Percentiles rank a stretch among this genome's conserved stretches.
These are phyloP conservation scores for Verticillium nonalfalfae DNA, from an alignment of 2,329 filamentous ascomycete genomes.

Conservation along the genomic window DNA sequence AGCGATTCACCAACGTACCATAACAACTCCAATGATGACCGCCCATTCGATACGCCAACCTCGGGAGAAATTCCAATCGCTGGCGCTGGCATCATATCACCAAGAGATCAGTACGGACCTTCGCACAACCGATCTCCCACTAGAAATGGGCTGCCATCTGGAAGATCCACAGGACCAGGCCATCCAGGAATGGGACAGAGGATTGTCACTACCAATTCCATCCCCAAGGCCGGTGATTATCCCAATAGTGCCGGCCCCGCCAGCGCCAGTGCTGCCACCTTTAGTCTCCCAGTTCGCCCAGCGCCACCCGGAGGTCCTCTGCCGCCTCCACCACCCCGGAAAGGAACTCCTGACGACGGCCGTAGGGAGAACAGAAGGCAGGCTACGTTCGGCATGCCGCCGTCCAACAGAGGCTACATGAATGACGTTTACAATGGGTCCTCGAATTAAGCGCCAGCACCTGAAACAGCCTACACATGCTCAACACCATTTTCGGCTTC, in stretches of 20 bases:
- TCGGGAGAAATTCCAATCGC: constrained; percentile 67
- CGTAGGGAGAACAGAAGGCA: constrained; percentile 47
- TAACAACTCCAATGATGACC: constrained; percentile 34
- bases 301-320: constrained; percentile 53
- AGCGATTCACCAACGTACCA: constrained; percentile 50
- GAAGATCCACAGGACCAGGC: constrained; percentile 32
- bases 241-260: constrained; percentile 29
- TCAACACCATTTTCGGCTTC: neutral
- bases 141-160: constrained; percentile 38
- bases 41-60: constrained; percentile 54
- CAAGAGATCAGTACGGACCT: constrained; percentile 40
- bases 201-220: constrained; percentile 44
- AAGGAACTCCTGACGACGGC: constrained; percentile 47
- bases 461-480: neutral
- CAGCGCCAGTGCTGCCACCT: constrained; percentile 43
- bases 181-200: constrained; percentile 50
- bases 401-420: constrained; percentile 27
- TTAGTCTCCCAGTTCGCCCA: constrained; percentile 58
- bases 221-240: constrained; percentile 38
- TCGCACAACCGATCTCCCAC: constrained; percentile 44
- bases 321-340: constrained; percentile 54
- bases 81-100: constrained; percentile 47
- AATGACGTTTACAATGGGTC: constrained; percentile 12
- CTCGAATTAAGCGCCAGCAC: neutral
- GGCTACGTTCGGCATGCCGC: constrained; percentile 43